phyloP scores from a whole-genome alignment of 108 stramenopile genomes.

The Cyclotella choctawhatcheeana region DNA sequence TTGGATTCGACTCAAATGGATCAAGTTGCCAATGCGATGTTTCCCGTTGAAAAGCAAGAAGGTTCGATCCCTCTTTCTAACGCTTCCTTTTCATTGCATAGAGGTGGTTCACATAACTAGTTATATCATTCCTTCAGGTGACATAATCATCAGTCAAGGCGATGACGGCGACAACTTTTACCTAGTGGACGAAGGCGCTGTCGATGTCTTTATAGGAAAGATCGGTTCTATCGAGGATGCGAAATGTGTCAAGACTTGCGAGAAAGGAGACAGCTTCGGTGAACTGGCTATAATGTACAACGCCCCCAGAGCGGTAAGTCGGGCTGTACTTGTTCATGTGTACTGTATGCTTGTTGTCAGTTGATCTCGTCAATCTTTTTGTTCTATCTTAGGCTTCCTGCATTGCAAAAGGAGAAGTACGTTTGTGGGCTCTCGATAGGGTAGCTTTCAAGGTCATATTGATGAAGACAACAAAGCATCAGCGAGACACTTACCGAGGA shows the following conservation, averaged over 20 bases:
- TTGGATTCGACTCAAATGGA: conserved; percentile 58
- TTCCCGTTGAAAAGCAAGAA: conserved; percentile 48
- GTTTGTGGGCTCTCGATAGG: conserved; percentile 50
- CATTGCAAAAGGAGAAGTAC: conserved; percentile 54
- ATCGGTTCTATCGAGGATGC: conserved; percentile 68
- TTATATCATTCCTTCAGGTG: no score
- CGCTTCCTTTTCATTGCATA: no score
- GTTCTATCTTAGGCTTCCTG: conserved; percentile 52
- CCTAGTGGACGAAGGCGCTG: conserved; percentile 81
- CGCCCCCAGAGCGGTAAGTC: conserved; percentile 81
- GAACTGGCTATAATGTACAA: conserved; percentile 93
- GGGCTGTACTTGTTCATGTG: no score
- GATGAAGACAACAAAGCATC: conserved; percentile 33
- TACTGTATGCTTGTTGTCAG: no score
- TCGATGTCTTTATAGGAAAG: conserved; percentile 62
- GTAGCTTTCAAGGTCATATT: conserved; percentile 50
- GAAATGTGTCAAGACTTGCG: conserved; percentile 75
- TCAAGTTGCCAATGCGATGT: conserved; percentile 62
- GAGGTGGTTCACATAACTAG: no score
- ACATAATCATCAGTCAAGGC: conserved; percentile 89
- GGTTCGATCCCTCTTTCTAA: no score
- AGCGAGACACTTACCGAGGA: conserved; percentile 11
- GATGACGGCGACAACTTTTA: conserved; percentile 90
- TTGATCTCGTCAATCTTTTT: neutral
- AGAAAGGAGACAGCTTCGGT: conserved; percentile 82